phyloP scores from a whole-genome alignment of 106 monocot genomes.

The Platanthera guangdongensis region DNA sequence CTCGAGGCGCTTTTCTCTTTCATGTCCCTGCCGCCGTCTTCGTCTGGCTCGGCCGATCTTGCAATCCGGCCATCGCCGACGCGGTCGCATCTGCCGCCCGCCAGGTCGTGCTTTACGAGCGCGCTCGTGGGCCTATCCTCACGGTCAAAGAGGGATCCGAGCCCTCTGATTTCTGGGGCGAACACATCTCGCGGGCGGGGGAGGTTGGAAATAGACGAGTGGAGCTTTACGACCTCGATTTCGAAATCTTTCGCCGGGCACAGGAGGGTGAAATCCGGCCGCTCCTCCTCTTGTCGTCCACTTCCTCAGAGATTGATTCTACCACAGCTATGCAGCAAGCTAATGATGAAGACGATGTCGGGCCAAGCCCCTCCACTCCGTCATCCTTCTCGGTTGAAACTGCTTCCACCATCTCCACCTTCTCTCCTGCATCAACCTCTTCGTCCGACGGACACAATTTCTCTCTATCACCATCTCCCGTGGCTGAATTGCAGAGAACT shows the following conservation, averaged over 20 bases:
- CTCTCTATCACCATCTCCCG: constrained; percentile 24
- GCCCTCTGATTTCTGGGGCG: constrained; percentile 37
- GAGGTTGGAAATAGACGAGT: constrained; percentile 29
- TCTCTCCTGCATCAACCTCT: constrained; percentile 45
- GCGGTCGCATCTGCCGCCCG: constrained; percentile 36
- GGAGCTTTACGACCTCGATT: constrained; percentile 64
- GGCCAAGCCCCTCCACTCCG: constrained; percentile 20
- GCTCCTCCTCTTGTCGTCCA: not conserved
- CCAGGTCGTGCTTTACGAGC: constrained; percentile 66
- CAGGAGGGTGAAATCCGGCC: constrained; percentile 30
- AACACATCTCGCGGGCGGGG: not conserved
- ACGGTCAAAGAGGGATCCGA: constrained; percentile 50
- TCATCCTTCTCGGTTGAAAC: constrained; percentile 37
- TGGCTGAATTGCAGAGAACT: constrained; percentile 12
- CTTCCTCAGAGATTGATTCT: not conserved
- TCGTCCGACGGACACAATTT: constrained; percentile 53
- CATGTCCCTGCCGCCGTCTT: constrained; percentile 39
- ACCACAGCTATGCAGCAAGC: constrained; percentile 14
- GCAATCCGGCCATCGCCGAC: constrained; percentile 38
- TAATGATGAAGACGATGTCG: constrained; percentile 22
- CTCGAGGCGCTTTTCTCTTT: constrained; percentile 63
- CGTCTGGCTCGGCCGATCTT: constrained; percentile 53
- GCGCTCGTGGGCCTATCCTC: constrained; percentile 24
- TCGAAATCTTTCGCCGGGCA: constrained; percentile 53
- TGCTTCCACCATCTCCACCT: constrained; percentile 20